Conservation (phyloP, 2,329 filamentous ascomycete species). For the Xylariaceae sp. region DNA sequence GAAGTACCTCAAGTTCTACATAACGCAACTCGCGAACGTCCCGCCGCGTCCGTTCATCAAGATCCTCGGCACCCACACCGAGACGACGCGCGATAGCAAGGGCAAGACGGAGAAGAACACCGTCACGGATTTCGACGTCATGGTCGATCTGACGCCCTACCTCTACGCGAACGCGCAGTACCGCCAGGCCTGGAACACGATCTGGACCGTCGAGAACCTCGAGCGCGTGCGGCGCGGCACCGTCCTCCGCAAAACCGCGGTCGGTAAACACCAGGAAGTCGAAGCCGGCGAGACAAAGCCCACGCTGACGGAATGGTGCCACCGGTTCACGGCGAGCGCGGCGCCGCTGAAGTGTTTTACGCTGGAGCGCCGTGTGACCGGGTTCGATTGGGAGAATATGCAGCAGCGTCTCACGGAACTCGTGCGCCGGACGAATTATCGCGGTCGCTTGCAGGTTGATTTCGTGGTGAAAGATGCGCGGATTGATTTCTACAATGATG, state of each 20-base stretch:
- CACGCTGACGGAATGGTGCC: slow-evolving; percentile 58
- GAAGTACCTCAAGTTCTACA: slow-evolving; percentile 39
- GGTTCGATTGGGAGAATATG: slow-evolving; percentile 55
- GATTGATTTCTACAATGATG: slow-evolving; percentile 60
- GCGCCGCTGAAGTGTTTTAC: slow-evolving; percentile 53
- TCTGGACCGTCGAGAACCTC: slow-evolving; percentile 51
- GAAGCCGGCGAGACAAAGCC: slow-evolving; percentile 40
- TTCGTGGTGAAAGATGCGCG: slow-evolving; percentile 54
- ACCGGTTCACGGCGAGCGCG: slow-evolving; percentile 57
- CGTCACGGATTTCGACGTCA: slow-evolving; percentile 55
- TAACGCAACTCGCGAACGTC: slow-evolving; percentile 39
- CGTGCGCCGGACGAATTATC: slow-evolving; percentile 62
- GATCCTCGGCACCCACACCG: slow-evolving; percentile 49
- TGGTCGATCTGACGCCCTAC: slow-evolving; percentile 54
- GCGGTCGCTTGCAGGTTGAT: slow-evolving; percentile 52
- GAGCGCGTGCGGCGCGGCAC: slow-evolving; percentile 63
- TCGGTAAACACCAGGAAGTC: slow-evolving; percentile 38
- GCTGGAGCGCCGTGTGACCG: slow-evolving; percentile 47
- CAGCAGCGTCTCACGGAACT: slow-evolving; percentile 48
- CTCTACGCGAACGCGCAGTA: slow-evolving; percentile 44
- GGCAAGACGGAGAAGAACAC: slow-evolving; percentile 43
- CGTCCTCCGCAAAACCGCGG: slow-evolving; percentile 39
- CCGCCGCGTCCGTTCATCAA: slow-evolving; percentile 51
- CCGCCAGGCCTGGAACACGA: slow-evolving; percentile 37
- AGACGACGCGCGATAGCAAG: slow-evolving; percentile 38